Base-by-base conservation (phyloP, 1,284 basidiomycete species). In the Peniophora sp. region DNA sequence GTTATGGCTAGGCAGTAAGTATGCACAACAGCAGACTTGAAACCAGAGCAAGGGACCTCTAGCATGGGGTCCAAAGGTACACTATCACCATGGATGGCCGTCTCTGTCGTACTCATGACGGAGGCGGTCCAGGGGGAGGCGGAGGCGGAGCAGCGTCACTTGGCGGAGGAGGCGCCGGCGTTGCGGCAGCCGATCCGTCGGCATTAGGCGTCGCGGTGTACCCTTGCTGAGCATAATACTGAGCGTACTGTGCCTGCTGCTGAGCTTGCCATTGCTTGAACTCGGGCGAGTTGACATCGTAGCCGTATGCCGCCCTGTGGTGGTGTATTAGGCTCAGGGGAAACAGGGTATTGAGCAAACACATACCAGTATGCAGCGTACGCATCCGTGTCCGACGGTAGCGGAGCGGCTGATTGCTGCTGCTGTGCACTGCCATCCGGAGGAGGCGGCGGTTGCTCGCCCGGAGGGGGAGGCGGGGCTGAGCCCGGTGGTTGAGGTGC, bases 231-330 rank as follows among this genome's bases (percentile, higher is more conserved):
- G 75, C 73, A 58, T 88, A 88, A 62, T 87, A 88, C 55, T 87
- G 82, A 11, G 72, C 74, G 58, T 88, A 88, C 58, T 88, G 84
- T 52, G 79, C 74, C 59, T 83, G 79, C 58, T 85, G 83, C 52
- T 72, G 73, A 3, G 81, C 76, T 36, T 79, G 77, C 87, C 88
- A 90, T 61, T 87, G 79, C 61, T 88, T 89, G 66, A 90, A 90
- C 59, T 88, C 76, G 2, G 78, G 63, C 3, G 86, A 85, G 60
- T 90, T 91, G 57, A 93, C 87, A 61, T 94, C 90, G 66, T 93
- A 94, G 9, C 92, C 92, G 63, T 91, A 92, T 14, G 86, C 83
- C 52, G 90, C 86, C 87, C 88, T 90, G 56, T 18, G 49, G 36
- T 24, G 20, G 51, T 42, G 48, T 42, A 48, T 45, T 18, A 51